Base-by-base conservation (phyloP, 1,284 basidiomycete genomes). In the Apiotrichum laibachii region DNA sequence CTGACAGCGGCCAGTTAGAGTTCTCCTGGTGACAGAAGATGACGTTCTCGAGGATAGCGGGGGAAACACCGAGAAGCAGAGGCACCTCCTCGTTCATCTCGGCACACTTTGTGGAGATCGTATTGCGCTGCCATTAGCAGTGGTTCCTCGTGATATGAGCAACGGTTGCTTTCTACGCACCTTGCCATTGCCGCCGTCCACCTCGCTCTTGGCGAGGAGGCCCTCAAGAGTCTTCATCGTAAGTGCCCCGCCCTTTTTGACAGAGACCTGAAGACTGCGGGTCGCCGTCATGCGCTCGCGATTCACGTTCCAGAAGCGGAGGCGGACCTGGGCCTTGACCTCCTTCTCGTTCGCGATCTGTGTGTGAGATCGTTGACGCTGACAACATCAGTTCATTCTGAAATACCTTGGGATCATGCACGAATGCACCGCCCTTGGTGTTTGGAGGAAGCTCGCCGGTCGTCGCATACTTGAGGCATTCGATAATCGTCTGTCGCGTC, bases 1-100 rank as follows among this genome's bases (percentile, higher is more conserved):
- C 96, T 0, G 93, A 84, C 15, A 99, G 82, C 0, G 96, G 96
- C 96, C 96, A 99, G 71, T 93, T 97, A 0, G 92, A 94, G 59
- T 99, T 96, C 72, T 99, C 96, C 79, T 99, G 96, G 77, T 99
- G 96, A 77, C 96, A 99, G 72, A 99, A 99, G 61, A 99, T 98
- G 70, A 99, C 95, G 72, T 97, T 98, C 72, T 99, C 95, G 21
- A 99, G 85, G 50, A 99, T 95, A 9, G 94, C 88, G 75, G 92
- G 94, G 13, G 92, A 96, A 3, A 99, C 95, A 46, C 96, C 96
- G n/a, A 99, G 85, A 13, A 90, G 81, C 60, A 88, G 84, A 7
- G 94, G 93, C 47, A 99, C 93, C 77, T 99, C 96, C 16, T 85
- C 81, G 72, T 99, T 95, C 83, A 99, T 89, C 77, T 97, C 94